Evolutionary conservation across 2,329 filamentous ascomycete species (phyloP), one percentile per base, ranked within the genome.

Genomic region (Lachnellula suecica): DNA sequence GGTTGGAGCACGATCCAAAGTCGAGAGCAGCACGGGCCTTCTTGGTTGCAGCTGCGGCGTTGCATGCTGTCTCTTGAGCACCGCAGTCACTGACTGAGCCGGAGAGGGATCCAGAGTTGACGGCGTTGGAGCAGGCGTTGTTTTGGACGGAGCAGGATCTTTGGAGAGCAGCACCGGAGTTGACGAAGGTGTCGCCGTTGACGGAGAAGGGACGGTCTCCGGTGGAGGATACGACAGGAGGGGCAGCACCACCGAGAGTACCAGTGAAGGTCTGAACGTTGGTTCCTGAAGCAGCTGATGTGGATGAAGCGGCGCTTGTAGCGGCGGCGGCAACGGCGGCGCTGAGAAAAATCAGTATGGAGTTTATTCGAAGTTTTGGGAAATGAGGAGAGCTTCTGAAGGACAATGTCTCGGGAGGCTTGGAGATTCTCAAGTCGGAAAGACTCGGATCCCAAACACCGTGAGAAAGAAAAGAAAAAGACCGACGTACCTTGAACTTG

Each of bases 141-240:
- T 83, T 79, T 71, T 87, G 63, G 82, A 84, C 76, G 55, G 83
- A 77, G 64, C 84, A 88, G 31, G 81, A 78, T 43, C 84, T 75
- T 68, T 84, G 77, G 37, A 79, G 69, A 19, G 84, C 84, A 9
- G 77, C 79, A 3, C 66, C 70, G 58, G 79, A 66, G 64, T 79
- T 79, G 35, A 78, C 77, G 64, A 88, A 87, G 34, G 73, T 83
- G 71, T 73, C 71, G 44, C 78, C 79, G 59, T 80, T 78, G 53
- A 84, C 79, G 20, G 67, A 59, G 68, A 85, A 85, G 50, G 81
- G 79, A 27, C 82, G 75, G 51, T 67, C 63, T 20, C 68, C 53
- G 62, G 80, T 69, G 40, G 78, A 76, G 4, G 75, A 74, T 61
- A 65, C 66, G 22, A 84, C 75, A 10, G 71, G 69, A 8, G 82